Evolutionary conservation across 2,329 filamentous ascomycete genomes (phyloP), one percentile per base, ranked within the genome.

Genomic region (Proliferodiscus dingleyae): DNA sequence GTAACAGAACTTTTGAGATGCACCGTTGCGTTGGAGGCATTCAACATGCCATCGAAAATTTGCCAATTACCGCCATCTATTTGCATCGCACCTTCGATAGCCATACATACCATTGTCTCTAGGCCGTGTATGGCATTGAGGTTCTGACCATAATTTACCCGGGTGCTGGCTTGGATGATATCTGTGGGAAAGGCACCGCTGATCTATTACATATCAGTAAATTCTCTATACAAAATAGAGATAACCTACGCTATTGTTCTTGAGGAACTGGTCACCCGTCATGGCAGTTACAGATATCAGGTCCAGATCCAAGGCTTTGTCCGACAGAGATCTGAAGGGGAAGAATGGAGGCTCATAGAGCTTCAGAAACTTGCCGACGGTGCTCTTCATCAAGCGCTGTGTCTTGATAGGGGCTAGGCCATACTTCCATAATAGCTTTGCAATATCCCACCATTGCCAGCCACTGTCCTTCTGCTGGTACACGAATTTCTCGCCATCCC

Each of bases 91-190:
- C 89, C 89, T 42, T 91, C 84, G 0, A 89, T 86, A 2, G 90
- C 87, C 81, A 97, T 88, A 34, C 89, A 91, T 2, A 79, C 79
- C 85, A 96, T 89, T 1, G 90, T 81, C 59, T 94, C 89, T 1
- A 98, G 68, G 0, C 89, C 93, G 60, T 97, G 90, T 38, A 97
- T 93, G 28, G 81, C 71, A n/a, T 73, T 78, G 10, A 97, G 67
- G 56, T 97, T 96, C 39, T 90, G 88, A 1, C 87, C 93, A 67
- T 96, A 98, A 66, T 97, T 97, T 52, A 96, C 91, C 16, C 93
- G 78, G 1, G 93, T 96, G 46, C 83, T 86, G 2, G 91, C 88
- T 67, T 97, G 91, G 21, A 97, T 80, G 38, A 98, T 80, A 41
- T 98, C 88, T 11, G 79, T 78, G 0, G 83, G 73, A 62, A 95